Evolutionary conservation across 1,139 yeast species (phyloP).

Genomic region (Kurtzmaniella quercitrusa): DNA sequence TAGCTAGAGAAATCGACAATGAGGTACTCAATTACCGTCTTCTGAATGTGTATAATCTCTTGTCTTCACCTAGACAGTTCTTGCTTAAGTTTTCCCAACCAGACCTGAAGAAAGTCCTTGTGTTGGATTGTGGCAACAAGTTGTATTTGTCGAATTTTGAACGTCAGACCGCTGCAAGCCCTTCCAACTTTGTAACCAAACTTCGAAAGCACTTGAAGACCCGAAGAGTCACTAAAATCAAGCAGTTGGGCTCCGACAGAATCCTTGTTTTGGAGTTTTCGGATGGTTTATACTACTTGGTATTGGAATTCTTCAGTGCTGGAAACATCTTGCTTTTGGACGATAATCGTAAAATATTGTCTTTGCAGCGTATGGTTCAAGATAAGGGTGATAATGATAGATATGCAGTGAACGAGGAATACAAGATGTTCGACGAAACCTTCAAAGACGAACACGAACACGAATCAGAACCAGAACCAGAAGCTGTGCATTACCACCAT

Average conservation of each 20-base stretch:
- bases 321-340: slow-evolving; percentile 85
- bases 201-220: slow-evolving; percentile 82
- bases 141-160: slow-evolving; percentile 76
- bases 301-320: slow-evolving; percentile 89
- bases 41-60: slow-evolving; percentile 80
- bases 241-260: slow-evolving; percentile 76
- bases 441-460: slow-evolving; percentile 12
- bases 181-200: slow-evolving; percentile 82
- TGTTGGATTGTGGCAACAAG: slow-evolving; percentile 85
- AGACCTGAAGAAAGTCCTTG: slow-evolving; percentile 69
- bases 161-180: slow-evolving; percentile 74
- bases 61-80: slow-evolving; percentile 69
- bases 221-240: slow-evolving; percentile 67
- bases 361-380: slow-evolving; percentile 73
- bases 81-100: slow-evolving; percentile 79
- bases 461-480: slow-evolving; percentile 12
- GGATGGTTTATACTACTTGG: slow-evolving; percentile 74
- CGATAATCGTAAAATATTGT: slow-evolving; percentile 58
- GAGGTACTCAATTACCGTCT: slow-evolving; percentile 63
- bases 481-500: slow-evolving; percentile 17
- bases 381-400: slow-evolving; percentile 60
- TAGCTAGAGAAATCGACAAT: slow-evolving; percentile 60
- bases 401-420: slow-evolving; percentile 70
- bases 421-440: slow-evolving; percentile 53
- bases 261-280: slow-evolving; percentile 76